Evolutionary conservation across 768 basidiomycete species (phyloP), one percentile per base, ranked within the genome.

Genomic region (Tylopilus rubrobrunneus): DNA sequence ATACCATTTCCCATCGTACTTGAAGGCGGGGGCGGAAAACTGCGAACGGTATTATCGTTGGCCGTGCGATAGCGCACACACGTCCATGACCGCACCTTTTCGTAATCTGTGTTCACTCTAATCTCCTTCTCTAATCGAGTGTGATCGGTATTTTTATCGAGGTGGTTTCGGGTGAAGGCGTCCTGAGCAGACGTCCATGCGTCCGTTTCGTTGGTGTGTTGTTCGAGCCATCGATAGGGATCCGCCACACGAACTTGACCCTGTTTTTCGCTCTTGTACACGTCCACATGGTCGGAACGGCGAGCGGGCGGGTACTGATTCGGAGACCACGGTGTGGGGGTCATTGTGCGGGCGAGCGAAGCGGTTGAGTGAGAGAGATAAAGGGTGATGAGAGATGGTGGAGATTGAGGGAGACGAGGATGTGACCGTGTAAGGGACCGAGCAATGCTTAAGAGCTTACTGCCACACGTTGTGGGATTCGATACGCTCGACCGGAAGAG

Each of bases 191-290:
- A 73, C 2, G 76, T 83, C 86, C 87, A 89, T 37, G 73, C 64
- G 46, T 85, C 77, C 0, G 84, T 87, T 66, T 91, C 87, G 17
- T 78, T 70, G 27, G 78, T 75, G 58, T 83, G 67, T 28, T 80
- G 72, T 56, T 90, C 87, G 21, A 92, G 74, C 87, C 89, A 91
- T 42, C 79, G 71, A 71, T 89, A 89, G 7, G 89, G 87, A 67
- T 90, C 85, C 5, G 74, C 68, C 0, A 92, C 83, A 37, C 71
- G 71, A 39, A 90, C 84, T 49, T 82, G 63, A 23, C 85, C 87
- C n/a, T 75, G 69, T 43, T 71, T 67, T 60, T 81, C 79, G 68
- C 83, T 87, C 66, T 84, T 78, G 73, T 88, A 92, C 33, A 77
- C 67, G 66, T 89, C 86, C 45, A 83, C 71, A 62, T 85, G 81